Evolutionary conservation across 2,329 filamentous ascomycete genomes (phyloP).

Genomic region (Trichoderma harzianum): DNA sequence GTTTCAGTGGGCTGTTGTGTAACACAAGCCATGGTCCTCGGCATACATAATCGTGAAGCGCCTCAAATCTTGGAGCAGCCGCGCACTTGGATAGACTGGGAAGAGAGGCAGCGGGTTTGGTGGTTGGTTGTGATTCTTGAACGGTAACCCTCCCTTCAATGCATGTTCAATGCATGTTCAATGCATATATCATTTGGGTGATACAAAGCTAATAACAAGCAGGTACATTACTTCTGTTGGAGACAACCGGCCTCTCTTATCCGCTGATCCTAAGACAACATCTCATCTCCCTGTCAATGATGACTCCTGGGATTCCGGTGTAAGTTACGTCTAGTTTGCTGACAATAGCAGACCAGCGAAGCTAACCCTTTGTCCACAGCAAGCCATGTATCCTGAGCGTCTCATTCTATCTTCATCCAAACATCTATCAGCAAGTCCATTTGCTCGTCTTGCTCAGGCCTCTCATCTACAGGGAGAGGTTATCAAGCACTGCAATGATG

Average conservation of each 20-base stretch:
- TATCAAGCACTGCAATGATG: slow-evolving; percentile 19
- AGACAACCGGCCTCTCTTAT: slow-evolving; percentile 24
- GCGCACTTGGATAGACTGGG: slow-evolving; percentile 29
- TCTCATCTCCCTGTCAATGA: slow-evolving; percentile 30
- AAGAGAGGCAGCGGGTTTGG: slow-evolving; percentile 34
- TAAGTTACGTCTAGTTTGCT: not conserved
- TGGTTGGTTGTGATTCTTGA: slow-evolving; percentile 35
- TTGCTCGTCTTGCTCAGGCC: slow-evolving; percentile 32
- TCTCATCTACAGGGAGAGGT: slow-evolving; percentile 33
- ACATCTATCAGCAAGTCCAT: slow-evolving; percentile 29
- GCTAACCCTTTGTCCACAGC: not conserved
- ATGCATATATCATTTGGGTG: not conserved
- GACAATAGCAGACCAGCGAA: not conserved
- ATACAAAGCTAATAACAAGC: not conserved
- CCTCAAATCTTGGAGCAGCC: slow-evolving; percentile 27
- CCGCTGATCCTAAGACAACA: slow-evolving; percentile 27
- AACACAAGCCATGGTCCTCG: slow-evolving; percentile 22
- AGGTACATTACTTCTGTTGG: slow-evolving; percentile 26
- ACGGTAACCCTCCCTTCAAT: slow-evolving; percentile 23
- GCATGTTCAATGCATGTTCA: not conserved
- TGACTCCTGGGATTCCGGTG: slow-evolving; percentile 25
- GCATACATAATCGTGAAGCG: slow-evolving; percentile 16
- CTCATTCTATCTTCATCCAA: slow-evolving; percentile 22
- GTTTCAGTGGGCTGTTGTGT: slow-evolving; percentile 30
- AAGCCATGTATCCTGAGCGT: slow-evolving; percentile 17